Conservation (phyloP, 371 early-diverging fungal genomes). For the Paraphysoderma sedebokerense region DNA sequence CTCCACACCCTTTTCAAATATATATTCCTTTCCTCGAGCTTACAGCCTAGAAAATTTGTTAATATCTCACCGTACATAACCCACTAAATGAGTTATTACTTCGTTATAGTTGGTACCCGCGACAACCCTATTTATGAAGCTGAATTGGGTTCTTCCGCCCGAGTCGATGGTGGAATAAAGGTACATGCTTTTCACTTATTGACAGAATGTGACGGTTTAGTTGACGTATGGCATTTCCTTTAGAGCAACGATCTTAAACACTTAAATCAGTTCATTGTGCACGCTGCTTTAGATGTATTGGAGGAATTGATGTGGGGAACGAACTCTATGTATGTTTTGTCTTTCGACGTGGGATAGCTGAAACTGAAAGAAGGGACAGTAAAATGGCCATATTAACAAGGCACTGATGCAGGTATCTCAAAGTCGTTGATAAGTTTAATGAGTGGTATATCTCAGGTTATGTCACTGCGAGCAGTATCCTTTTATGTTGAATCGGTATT, state of each 20-base stretch:
- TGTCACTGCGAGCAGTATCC: constrained; percentile 68
- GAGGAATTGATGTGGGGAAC: constrained; percentile 82
- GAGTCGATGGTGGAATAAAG: too few species aligned
- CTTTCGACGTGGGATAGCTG: neutral
- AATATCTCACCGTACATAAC: too few species aligned
- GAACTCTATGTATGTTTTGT: constrained; percentile 43
- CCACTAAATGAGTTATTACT: constrained; percentile 53
- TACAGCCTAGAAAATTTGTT: too few species aligned
- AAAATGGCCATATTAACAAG: neutral
- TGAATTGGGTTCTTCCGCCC: too few species aligned
- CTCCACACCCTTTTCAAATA: too few species aligned
- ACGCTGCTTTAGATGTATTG: constrained; percentile 86
- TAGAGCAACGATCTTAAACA: constrained; percentile 69
- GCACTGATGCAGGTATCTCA: constrained; percentile 53
- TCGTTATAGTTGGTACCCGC: constrained; percentile 80
- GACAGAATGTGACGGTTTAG: too few species aligned
- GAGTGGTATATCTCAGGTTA: constrained; percentile 83
- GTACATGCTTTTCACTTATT: too few species aligned
- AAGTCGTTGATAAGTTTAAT: constrained; percentile 84
- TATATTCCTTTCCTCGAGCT: too few species aligned
- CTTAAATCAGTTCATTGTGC: constrained; percentile 87
- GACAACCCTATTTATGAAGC: constrained; percentile 89
- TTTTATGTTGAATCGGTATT: neutral
- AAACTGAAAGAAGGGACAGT: neutral
- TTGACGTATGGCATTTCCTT: neutral